phyloP scores from a whole-genome alignment of 208 protist species.

The Acanthamoeba sp. region DNA sequence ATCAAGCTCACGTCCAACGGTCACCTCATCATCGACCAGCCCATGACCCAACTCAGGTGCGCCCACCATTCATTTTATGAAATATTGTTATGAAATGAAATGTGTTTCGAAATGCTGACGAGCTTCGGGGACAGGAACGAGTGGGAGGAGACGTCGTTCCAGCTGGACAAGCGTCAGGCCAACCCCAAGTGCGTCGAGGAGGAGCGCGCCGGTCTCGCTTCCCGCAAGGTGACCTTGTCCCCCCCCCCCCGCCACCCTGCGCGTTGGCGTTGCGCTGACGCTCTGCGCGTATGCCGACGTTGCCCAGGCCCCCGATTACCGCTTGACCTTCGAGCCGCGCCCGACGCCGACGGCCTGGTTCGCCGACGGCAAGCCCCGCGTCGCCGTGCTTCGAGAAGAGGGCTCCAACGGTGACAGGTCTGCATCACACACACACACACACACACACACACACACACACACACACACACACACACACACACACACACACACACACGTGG shows the following conservation, averaged over 20 bases:
- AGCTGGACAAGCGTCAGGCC: constrained; percentile 86
- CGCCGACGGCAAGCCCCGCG: not conserved
- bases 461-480: not conserved
- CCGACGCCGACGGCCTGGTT: constrained; percentile 43
- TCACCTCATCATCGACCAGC: constrained; percentile 26
- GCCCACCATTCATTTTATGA: not conserved
- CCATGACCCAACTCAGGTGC: constrained; percentile 42
- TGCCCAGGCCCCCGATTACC: constrained; percentile 16
- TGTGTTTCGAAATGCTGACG: not conserved
- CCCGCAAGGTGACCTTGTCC: not conserved
- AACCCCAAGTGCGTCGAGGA: constrained; percentile 83
- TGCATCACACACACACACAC: not conserved
- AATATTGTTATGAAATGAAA: not conserved
- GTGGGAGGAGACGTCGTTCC: constrained; percentile 88
- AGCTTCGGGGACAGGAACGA: constrained; percentile 19
- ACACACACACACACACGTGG: not conserved
- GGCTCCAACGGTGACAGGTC: constrained; percentile 87
- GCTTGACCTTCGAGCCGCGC: constrained; percentile 9
- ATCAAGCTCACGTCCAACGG: not conserved
- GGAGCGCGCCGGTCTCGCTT: constrained; percentile 78
- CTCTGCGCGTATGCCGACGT: not conserved
- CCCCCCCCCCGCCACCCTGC: not conserved
- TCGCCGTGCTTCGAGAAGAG: constrained; percentile 85
- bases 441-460: not conserved
- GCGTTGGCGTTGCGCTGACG: too few relatives aligned